A percentile compares a stretch with the other conserved stretches of the same genome.
These are phyloP conservation scores for Thielaviopsis populi DNA, from an alignment of 2,329 filamentous ascomycete species.

Conservation along the genomic window DNA sequence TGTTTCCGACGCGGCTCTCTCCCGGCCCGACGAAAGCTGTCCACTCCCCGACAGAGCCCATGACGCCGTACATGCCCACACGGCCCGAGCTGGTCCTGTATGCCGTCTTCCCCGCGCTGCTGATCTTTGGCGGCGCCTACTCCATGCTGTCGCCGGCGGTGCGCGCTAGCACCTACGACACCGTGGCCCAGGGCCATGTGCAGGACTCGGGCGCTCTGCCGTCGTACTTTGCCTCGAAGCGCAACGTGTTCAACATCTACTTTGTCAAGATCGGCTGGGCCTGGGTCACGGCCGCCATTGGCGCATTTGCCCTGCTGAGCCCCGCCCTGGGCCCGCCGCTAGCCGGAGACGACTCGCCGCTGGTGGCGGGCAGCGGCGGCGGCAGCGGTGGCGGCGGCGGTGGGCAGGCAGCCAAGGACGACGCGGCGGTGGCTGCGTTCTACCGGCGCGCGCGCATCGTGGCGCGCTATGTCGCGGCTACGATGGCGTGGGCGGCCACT, in stretches of 20 bases:
- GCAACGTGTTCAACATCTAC: slow-evolving; percentile 78
- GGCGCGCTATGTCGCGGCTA: slow-evolving; percentile 56
- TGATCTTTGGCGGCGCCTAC: slow-evolving; percentile 71
- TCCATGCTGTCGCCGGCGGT: slow-evolving; percentile 60
- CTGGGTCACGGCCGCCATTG: slow-evolving; percentile 69
- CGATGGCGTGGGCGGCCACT: slow-evolving; percentile 64
- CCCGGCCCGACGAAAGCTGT: neutral
- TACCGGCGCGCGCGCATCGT: slow-evolving; percentile 38
- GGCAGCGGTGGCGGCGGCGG: slow-evolving; percentile 11
- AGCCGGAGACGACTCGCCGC: neutral
- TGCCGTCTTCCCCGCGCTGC: slow-evolving; percentile 57
- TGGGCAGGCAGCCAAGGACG: neutral
- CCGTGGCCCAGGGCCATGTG: slow-evolving; percentile 46
- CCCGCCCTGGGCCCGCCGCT: slow-evolving; percentile 30
- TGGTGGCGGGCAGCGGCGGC: neutral
- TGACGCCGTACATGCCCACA: slow-evolving; percentile 52
- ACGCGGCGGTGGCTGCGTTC: slow-evolving; percentile 18
- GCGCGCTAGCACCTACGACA: slow-evolving; percentile 47
- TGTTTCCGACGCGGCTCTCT: too few species aligned
- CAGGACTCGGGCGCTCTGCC: slow-evolving; percentile 35
- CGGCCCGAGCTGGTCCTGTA: slow-evolving; percentile 51
- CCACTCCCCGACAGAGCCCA: neutral
- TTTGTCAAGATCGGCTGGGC: slow-evolving; percentile 95
- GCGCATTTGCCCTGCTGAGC: slow-evolving; percentile 54
- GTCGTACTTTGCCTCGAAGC: slow-evolving; percentile 85